These are phyloP conservation scores for Laburnicola sp. DNA, from an alignment of 2,329 filamentous ascomycete genomes.

Conservation along the genomic window DNA sequence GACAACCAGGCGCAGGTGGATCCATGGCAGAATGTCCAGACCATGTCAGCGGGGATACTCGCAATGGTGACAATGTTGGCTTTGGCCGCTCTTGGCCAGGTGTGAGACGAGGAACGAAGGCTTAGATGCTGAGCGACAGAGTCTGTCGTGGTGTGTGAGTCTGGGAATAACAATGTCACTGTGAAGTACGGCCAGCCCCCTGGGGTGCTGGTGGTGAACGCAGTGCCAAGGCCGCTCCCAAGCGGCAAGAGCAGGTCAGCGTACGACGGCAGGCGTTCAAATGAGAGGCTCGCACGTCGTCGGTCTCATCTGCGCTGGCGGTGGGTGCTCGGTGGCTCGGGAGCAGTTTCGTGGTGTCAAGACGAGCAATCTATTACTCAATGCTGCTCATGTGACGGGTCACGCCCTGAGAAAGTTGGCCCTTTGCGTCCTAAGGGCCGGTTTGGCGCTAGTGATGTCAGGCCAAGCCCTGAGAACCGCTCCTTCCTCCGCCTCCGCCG, in stretches of 20 bases:
- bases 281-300: constrained; percentile 1
- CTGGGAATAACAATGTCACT: too few relatives aligned
- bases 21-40: constrained; percentile 24
- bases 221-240: too few relatives aligned
- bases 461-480: constrained; percentile 16
- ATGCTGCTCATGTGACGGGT: constrained; percentile 25
- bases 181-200: too few relatives aligned
- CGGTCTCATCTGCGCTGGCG: not conserved
- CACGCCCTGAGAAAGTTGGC: constrained; percentile 7
- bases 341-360: constrained; percentile 35
- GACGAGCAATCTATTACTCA: constrained; percentile 29
- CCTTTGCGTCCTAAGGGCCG: constrained; percentile 17
- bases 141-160: not conserved
- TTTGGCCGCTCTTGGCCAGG: not conserved
- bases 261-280: not conserved
- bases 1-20: constrained; percentile 24
- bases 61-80: constrained; percentile 25
- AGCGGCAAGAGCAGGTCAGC: not conserved
- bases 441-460: constrained; percentile 29
- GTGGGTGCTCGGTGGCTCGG: constrained; percentile 1
- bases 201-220: not conserved
- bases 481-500: constrained; percentile 10
- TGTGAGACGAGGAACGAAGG: not conserved
- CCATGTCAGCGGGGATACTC: constrained; percentile 21
- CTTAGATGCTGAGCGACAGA: not conserved